Evolutionary conservation across 345 rosid species (phyloP).

Genomic region (Hevea brasiliensis): DNA sequence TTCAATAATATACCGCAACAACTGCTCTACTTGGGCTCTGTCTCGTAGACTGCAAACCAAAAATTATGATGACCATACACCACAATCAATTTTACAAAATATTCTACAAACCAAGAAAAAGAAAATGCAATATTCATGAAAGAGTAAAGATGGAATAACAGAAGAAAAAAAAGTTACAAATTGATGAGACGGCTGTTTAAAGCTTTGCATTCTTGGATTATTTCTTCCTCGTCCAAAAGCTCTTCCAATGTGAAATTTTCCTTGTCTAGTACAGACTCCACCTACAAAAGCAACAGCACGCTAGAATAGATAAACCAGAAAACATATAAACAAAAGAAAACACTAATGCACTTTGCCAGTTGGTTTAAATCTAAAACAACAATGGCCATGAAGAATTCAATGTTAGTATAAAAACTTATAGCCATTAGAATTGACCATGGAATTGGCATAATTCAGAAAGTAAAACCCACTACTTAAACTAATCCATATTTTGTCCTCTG

Average conservation of each 20-base stretch:
- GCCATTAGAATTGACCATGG: neutral
- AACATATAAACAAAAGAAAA: neutral
- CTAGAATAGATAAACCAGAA: neutral
- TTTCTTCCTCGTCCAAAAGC: conserved; percentile 99
- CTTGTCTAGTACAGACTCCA: conserved; percentile 86
- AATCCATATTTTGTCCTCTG: neutral
- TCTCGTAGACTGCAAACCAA: conserved; percentile 69
- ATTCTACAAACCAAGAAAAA: neutral
- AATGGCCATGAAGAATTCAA: neutral
- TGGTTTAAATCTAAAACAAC: neutral
- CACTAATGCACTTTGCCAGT: neutral
- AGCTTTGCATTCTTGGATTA: conserved; percentile 99
- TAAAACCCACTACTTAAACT: neutral
- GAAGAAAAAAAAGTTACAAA: conserved; percentile 51
- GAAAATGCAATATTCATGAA: neutral
- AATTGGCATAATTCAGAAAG: neutral
- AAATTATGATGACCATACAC: conserved; percentile 21
- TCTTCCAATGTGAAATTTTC: conserved; percentile 91
- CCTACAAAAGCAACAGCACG: conserved; percentile 43
- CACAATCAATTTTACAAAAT: conserved; percentile 3
- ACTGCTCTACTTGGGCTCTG: conserved; percentile 89
- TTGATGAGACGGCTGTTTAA: conserved; percentile 92
- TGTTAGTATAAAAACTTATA: neutral
- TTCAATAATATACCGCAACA: conserved; percentile 73
- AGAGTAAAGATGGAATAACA: neutral